Conservation (phyloP, 495 filamentous ascomycete species). For the Penicillium canariense region DNA sequence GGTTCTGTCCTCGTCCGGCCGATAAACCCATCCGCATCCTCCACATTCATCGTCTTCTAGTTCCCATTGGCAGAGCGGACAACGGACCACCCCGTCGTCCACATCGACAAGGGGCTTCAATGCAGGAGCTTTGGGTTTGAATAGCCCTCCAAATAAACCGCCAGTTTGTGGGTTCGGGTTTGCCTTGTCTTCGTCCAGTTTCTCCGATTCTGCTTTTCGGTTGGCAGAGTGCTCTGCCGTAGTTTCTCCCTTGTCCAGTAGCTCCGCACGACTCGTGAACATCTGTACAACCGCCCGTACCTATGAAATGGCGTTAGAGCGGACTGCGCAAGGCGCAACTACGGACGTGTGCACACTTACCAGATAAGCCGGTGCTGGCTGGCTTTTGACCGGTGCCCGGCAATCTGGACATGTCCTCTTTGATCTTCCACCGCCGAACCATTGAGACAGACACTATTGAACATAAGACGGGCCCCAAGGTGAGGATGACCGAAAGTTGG, state of each 20-base stretch:
- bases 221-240: conserved; percentile 57
- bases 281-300: conserved; percentile 65
- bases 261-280: conserved; percentile 61
- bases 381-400: conserved; percentile 54
- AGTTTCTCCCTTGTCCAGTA: conserved; percentile 61
- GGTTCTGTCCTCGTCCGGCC: conserved; percentile 38
- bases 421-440: conserved; percentile 58
- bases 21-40: conserved; percentile 49
- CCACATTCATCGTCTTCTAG: conserved; percentile 54
- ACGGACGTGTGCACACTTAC: conserved; percentile 35
- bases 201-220: conserved; percentile 60
- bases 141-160: conserved; percentile 65
- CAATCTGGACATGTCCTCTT: conserved; percentile 75
- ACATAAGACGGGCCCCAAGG: conserved; percentile 16
- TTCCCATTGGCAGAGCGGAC: conserved; percentile 65
- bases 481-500: background rate
- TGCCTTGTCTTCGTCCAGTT: conserved; percentile 55
- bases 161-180: conserved; percentile 48
- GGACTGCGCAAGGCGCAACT: background rate
- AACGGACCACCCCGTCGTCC: conserved; percentile 62
- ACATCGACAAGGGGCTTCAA: conserved; percentile 50
- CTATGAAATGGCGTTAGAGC: conserved; percentile 34
- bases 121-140: conserved; percentile 37
- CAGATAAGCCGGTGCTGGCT: conserved; percentile 69
- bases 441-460: conserved; percentile 60